A percentile compares a stretch with the other conserved stretches of the same genome.
Conservation (phyloP, 2,329 filamentous ascomycete genomes). For the Ceratocystiopsis minuta region DNA sequence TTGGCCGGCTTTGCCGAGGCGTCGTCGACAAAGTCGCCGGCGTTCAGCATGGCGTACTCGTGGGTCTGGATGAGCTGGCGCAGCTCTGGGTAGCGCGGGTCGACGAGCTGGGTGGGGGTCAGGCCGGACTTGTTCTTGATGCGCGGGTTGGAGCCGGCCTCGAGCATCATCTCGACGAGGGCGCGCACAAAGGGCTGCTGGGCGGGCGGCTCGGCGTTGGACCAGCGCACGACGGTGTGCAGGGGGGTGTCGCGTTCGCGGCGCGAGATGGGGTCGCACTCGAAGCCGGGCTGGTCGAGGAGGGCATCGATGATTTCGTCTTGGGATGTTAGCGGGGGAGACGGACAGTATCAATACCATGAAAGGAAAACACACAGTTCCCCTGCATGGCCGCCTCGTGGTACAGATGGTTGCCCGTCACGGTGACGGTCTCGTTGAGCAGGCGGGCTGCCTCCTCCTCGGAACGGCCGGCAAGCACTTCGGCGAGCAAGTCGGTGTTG, state of each 20-base stretch:
- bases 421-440: constrained; percentile 71
- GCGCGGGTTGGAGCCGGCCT: constrained; percentile 48
- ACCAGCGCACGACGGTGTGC: constrained; percentile 60
- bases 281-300: constrained; percentile 67
- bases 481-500: constrained; percentile 68
- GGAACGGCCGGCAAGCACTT: constrained; percentile 46
- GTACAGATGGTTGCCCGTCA: constrained; percentile 74
- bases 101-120: constrained; percentile 53
- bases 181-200: constrained; percentile 47
- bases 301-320: constrained; percentile 69
- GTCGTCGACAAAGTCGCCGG: constrained; percentile 34
- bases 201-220: constrained; percentile 46
- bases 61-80: constrained; percentile 48
- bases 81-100: constrained; percentile 48
- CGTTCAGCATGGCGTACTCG: constrained; percentile 45
- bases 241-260: constrained; percentile 61
- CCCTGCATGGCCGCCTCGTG: constrained; percentile 77
- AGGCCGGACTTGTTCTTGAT: constrained; percentile 54
- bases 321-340: constrained; percentile 13
- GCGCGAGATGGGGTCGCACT: constrained; percentile 62
- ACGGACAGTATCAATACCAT: too few relatives aligned
- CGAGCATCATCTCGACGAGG: constrained; percentile 63
- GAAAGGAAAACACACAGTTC: constrained; percentile 45
- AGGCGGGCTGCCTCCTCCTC: constrained; percentile 53
- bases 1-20: constrained; percentile 1